Base-by-base conservation (phyloP, 768 basidiomycete genomes). In the Russula sp. region DNA sequence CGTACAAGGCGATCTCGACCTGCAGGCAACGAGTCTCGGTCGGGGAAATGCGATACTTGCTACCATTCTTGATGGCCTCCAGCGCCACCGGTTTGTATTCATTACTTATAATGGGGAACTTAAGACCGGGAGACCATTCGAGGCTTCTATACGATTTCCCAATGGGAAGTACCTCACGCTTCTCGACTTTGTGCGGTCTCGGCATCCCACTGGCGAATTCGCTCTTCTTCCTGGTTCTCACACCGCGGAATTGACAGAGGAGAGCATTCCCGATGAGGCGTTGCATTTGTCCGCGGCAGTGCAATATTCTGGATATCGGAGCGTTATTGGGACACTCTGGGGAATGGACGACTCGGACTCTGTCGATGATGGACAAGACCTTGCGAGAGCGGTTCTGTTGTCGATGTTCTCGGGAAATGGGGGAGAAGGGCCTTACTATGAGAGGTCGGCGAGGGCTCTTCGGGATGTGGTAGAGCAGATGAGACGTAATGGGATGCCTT, bases 221-320 rank as follows among this genome's bases (percentile, higher is more conserved):
- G 67, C 67, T 0, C 28, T 67, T 11, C 63, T 67, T 5, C 36
- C 63, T 22, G 59, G 56, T 7, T 65, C 59, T n/a, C 59, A 65
- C 34, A 65, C 49, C 4, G 63, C 63, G 1, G 56, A 54, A 2
- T 26, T 38, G 5, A 57, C 50, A 2, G 57, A 42, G 0, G 22
- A 26, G 5, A 53, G 26, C 22, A 30, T 51, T 7, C 22, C 63
- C 0, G 67, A 67, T 9, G 66, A 69, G 55, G 62, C 22, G 5
- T 28, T 69, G 24, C 57, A 58, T 22, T 62, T 69, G 10, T 50
- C 66, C 1, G 63, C 63, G 5, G 68, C 62, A 3, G 42, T 52
- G 8, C 51, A 52, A 32, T n/a, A 32, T 28, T 32, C 3, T 18
- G 51, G 51, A 52, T 32, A 32, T 30, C 51, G 51, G 14, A 52